Base-by-base conservation (phyloP, 2,329 filamentous ascomycete species). In the Pestalotiopsis fici region DNA sequence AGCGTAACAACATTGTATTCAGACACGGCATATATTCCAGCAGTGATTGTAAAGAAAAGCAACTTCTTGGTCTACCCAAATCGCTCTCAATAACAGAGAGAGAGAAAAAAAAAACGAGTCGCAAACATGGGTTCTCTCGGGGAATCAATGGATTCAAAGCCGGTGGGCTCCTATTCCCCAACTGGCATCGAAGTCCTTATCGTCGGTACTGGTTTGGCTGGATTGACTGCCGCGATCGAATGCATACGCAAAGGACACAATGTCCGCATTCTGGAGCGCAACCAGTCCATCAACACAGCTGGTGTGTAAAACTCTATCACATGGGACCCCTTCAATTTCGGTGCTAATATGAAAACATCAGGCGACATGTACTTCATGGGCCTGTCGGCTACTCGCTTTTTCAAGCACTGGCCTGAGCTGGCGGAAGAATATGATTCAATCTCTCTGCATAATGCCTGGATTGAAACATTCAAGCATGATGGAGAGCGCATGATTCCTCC, bases 351-450 rank as follows among this genome's bases (percentile, higher is more conserved):
- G 13, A n/a, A 25, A 60, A 21, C 1, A 54, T 21, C 65, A 85
- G 86, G 86, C 65, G 86, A 88, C 75, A 88, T 87, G 84, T 87
- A 86, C 77, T 87, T 87, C 74, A 88, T 88, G 83, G 85, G 86
- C 11, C 79, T 88, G 25, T 86, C 83, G 59, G 85, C 85, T 25
- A 87, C 84, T 57, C 81, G 79, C 47, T 87, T 87, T 76, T 82
- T 87, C 74, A 84, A 83, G 74, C 83, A 87, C 68, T 87, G 85
- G 85, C 84, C 85, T 11, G 83, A 86, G 65, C 79, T 88, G 73
- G 77, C 79, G 54, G 76, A 80, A 62, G 84, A 87, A 70, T 87
- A 85, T 75, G 80, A 84, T 65, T 71, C 75, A 7, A 87, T 87
- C 64, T 86, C 84, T 21, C 81, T 87, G 63, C 83, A 86, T 71